These are phyloP conservation scores for Hansenula lynferdii DNA, from an alignment of 1,139 yeast species.

Conservation along the genomic window DNA sequence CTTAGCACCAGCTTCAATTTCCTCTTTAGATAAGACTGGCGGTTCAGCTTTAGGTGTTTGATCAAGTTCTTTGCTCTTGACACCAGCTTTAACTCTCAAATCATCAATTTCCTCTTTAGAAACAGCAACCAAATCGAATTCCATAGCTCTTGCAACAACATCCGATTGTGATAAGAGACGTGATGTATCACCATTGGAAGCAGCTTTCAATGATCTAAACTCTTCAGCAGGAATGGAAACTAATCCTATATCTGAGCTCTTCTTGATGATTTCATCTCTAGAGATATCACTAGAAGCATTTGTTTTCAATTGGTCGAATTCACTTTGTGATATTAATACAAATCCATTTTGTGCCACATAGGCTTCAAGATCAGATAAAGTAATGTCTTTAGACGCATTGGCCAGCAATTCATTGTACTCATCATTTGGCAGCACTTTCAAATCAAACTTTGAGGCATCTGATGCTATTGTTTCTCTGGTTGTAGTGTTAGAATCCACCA, in stretches of 20 bases:
- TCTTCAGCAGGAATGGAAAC: conserved; percentile 27
- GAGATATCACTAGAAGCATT: conserved; percentile 25
- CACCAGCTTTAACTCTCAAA: conserved; percentile 6
- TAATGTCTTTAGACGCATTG: conserved; percentile 9
- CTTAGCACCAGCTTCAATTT: conserved; percentile 31
- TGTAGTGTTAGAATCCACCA: not conserved
- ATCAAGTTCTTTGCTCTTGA: not conserved
- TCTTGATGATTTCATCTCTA: conserved; percentile 28
- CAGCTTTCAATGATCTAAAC: conserved; percentile 19
- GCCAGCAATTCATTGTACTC: conserved; percentile 20
- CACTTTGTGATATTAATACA: not conserved
- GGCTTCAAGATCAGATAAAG: conserved; percentile 10
- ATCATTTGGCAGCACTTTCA: conserved; percentile 24
- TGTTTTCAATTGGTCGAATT: not conserved
- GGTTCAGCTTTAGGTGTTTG: conserved; percentile 1
- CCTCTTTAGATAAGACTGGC: conserved; percentile 9
- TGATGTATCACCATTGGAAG: conserved; percentile 5
- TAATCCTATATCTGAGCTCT: conserved; percentile 30
- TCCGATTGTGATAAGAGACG: conserved; percentile 19
- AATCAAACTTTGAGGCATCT: conserved; percentile 20
- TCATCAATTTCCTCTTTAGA: conserved; percentile 32
- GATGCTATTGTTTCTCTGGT: conserved; percentile 18
- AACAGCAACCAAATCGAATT: conserved; percentile 40
- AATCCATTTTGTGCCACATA: conserved; percentile 12
- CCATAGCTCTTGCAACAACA: conserved; percentile 36